A percentile compares a stretch with the other conserved stretches of the same genome.
Evolutionary conservation across 208 protist genomes (phyloP).

Genomic region (Acanthamoeba comandoni): DNA sequence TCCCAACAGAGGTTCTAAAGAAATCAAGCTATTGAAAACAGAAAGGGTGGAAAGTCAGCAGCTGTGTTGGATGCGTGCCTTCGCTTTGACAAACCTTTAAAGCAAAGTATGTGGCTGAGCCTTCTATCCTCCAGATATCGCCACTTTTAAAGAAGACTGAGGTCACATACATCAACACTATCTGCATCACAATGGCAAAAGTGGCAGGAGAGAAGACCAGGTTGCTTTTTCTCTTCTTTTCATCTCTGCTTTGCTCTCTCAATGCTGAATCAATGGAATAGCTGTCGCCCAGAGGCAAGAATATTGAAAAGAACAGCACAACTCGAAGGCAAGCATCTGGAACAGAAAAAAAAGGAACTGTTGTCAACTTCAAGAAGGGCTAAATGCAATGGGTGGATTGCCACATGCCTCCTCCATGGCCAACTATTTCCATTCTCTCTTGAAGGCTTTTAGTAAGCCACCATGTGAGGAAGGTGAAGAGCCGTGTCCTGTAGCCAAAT

Average conservation of each 20-base stretch:
- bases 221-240: background rate
- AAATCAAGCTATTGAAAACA: too few species aligned
- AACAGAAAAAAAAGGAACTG: too few species aligned
- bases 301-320: constrained; percentile 46
- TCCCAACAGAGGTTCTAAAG: background rate
- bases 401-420: background rate
- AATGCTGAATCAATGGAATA: constrained; percentile 27
- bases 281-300: constrained; percentile 39
- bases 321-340: too few species aligned
- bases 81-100: too few species aligned
- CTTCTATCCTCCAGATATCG: constrained; percentile 20
- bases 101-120: too few species aligned
- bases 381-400: too few species aligned
- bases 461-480: constrained; percentile 25
- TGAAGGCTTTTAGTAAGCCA: constrained; percentile 53
- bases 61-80: too few species aligned
- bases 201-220: background rate
- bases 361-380: too few species aligned
- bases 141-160: constrained; percentile 70
- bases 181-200: constrained; percentile 7
- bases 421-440: constrained; percentile 25
- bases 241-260: background rate
- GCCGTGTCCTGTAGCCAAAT: constrained; percentile 27
- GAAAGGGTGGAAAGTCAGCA: too few species aligned
- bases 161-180: constrained; percentile 69